Base-by-base conservation (phyloP, 306 rosid species). In the Citrullus mucosospermus region DNA sequence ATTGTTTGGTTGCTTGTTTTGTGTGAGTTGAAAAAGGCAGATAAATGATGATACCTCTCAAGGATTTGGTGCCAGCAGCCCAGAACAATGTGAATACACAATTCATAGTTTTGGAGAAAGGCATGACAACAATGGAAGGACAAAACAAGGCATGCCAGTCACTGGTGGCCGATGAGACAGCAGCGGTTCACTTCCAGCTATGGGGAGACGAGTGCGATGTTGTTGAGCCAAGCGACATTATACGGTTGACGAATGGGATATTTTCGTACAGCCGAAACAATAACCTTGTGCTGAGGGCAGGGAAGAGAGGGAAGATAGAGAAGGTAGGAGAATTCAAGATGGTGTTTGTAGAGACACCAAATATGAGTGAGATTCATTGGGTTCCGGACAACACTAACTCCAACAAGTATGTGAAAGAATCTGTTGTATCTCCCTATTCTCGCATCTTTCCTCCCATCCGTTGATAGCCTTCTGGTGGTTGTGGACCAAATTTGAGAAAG, bases 301-400 rank as follows among this genome's bases (percentile, higher is more conserved):
- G 98, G 66, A 90, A 87, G 84, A 88, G 96, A 85, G 97, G 98
- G 54, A 90, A 79, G 78, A 80, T 87, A 2, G 87, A 79, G 75
- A 93, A 88, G 89, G 85, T 91, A 2, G 98, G 96, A 38, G 98
- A 88, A 61, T 88, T 87, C 79, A 83, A 84, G 0, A 89, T 91
- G 97, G 83, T 89, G 10, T 91, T 41, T 76, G 91, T 87, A 48
- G 97, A 91, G 88, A 88, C 91, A 3, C 97, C 98, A 6, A 93
- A 93, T 81, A 84, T 93, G 91, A 90, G 98, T 25, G 93, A 93
- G 86, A 91, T 91, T 75, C 91, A 79, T 28, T 93, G 98, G 96
- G 70, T 86, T 86, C 91, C 81, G 34, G 90, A 90, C 39, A 89
- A 89, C 2, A 82, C 18, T 8, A 75, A 87, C 82, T 76, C 93